These are phyloP conservation scores for Entonaema liquescens DNA, from an alignment of 495 filamentous ascomycete genomes.

Conservation along the genomic window DNA sequence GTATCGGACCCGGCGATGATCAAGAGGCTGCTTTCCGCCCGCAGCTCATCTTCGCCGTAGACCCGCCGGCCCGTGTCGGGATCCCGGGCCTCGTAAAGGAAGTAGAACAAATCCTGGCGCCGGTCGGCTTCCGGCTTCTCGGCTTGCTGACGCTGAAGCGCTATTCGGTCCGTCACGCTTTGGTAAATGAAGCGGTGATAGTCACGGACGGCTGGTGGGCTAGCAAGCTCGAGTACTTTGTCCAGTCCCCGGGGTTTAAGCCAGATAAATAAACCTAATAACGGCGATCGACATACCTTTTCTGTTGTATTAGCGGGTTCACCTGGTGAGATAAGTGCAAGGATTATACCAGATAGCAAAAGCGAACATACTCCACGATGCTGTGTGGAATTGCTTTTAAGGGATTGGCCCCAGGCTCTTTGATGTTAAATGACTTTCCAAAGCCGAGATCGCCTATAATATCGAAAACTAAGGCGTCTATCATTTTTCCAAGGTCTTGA, in stretches of 20 bases:
- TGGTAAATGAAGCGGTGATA: conserved; percentile 28
- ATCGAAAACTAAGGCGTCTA: conserved; percentile 41
- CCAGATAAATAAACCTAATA: conserved; percentile 18
- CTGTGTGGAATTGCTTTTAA: conserved; percentile 37
- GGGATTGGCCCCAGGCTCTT: conserved; percentile 43
- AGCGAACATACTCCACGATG: conserved; percentile 34
- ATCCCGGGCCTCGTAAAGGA: conserved; percentile 43
- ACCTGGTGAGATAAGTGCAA: not conserved
- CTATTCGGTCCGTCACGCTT: conserved; percentile 23
- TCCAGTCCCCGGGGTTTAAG: conserved; percentile 34
- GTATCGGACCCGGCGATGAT: conserved; percentile 43
- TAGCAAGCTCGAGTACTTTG: conserved; percentile 4
- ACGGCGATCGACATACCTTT: conserved; percentile 30
- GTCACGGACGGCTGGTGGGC: not conserved
- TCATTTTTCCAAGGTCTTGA: conserved; percentile 35
- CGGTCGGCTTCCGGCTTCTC: too few species aligned
- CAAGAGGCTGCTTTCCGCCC: conserved; percentile 38
- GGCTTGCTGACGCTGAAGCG: conserved; percentile 9
- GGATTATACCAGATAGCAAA: conserved; percentile 40
- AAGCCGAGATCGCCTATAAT: conserved; percentile 60
- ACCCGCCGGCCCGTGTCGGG: conserved; percentile 35
- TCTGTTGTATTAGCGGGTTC: too few species aligned
- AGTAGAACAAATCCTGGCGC: conserved; percentile 50
- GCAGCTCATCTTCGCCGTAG: conserved; percentile 31
- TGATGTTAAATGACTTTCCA: conserved; percentile 62